Evolutionary conservation across 148 eudicot species (phyloP).

Genomic region (Rhododendron mucronatum): DNA sequence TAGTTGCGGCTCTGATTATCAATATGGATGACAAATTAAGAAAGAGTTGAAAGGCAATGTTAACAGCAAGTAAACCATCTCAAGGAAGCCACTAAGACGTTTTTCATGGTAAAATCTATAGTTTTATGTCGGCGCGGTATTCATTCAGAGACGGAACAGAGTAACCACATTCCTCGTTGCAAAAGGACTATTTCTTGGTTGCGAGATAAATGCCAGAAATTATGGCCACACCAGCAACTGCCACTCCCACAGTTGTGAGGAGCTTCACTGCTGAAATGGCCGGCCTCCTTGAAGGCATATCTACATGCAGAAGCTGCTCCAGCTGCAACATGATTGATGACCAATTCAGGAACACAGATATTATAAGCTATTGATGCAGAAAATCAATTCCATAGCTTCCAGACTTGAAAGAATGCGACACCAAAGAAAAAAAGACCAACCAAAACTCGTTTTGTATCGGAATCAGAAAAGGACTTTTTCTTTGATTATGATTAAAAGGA

Average conservation of each 20-base stretch:
- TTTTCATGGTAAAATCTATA: neutral
- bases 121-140: neutral
- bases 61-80: no score
- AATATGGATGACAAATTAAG: neutral
- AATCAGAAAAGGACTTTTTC: neutral
- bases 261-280: conserved; percentile 41
- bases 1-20: neutral
- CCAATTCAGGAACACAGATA: neutral
- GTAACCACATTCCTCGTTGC: neutral
- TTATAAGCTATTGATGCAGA: no score
- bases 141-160: neutral
- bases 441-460: no score
- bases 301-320: conserved; percentile 42
- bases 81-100: no score
- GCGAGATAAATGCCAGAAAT: conserved; percentile 64
- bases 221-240: conserved; percentile 75
- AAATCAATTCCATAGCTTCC: no score
- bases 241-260: conserved; percentile 52
- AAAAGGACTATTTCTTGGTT: conserved; percentile 43
- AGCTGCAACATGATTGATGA: conserved; percentile 38
- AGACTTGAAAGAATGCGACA: neutral
- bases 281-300: conserved; percentile 40
- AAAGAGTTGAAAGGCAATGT: neutral
- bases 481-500: neutral
- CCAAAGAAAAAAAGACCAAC: neutral